Evolutionary conservation across 2,329 filamentous ascomycete genomes (phyloP), one percentile per base, ranked within the genome.

Genomic region (Epicoccum sorghinum): DNA sequence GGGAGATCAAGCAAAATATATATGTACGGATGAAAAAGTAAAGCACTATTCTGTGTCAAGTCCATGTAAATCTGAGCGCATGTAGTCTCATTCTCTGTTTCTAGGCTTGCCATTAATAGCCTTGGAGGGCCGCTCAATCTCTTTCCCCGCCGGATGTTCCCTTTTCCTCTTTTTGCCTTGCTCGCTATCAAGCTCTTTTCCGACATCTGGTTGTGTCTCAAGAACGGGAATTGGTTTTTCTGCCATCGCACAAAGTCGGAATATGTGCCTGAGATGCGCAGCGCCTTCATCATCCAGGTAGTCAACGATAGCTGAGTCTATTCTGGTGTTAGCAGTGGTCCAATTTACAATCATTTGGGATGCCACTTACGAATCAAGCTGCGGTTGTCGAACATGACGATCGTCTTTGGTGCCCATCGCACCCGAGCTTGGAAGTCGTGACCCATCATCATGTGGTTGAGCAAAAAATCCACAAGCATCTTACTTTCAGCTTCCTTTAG

Each of bases 401-500:
- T 89, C 0, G 89, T 91, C 23, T 84, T 82, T 50, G 84, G 80
- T 64, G 86, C 84, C 90, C 90, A 93, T 71, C 86, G 87, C 51
- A 95, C 81, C 18, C 89, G 82, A 3, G 80, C 80, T 62, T 91
- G 88, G 36, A 51, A 55, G 24, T 55, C 52, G n/a, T 51, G 49
- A 33, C 52, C 52, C n/a, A 43, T 70, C 89, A 85, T 86, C 47
- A 90, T 84, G 64, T 91, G 88, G 67, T 89, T 83, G 70, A 86
- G 89, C 14, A 91, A 74, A 77, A 91, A 90, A 66, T 89, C 89
- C 53, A 91, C 79, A 9, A 91, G 78, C 25, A 80, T 79, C 60
- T 93, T 90, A 1, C 86, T 89, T 70, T 95, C 91, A 68, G 93
- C 90, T 69, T 90, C 89, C 75, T 93, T 93, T 64, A 88, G 82